Evolutionary conservation across 768 basidiomycete species (phyloP).

Genomic region (Clitopilus passeckerianus): DNA sequence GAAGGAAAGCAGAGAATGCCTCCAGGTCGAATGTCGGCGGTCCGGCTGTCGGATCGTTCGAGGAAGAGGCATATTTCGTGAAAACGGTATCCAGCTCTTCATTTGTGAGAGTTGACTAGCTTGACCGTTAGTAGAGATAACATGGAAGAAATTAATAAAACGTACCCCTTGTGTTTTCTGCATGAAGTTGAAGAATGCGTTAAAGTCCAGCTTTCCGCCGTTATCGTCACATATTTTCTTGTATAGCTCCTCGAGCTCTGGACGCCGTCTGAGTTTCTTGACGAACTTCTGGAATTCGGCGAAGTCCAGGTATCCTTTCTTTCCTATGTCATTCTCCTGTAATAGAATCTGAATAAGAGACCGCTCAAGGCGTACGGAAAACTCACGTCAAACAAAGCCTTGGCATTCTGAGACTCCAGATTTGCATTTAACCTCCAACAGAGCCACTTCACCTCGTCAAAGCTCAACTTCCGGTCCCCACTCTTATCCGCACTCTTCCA

Average conservation of each 20-base stretch:
- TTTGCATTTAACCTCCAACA: constrained; percentile 70
- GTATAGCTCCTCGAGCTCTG: constrained; percentile 73
- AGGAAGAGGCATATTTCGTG: constrained; percentile 3
- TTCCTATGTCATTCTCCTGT: constrained; percentile 60
- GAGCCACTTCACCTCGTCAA: constrained; percentile 67
- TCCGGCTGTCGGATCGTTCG: constrained; percentile 1
- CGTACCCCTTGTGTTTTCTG: constrained; percentile 34
- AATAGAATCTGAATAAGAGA: background rate
- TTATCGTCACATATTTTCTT: constrained; percentile 23
- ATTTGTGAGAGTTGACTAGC: background rate
- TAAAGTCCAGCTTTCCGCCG: constrained; percentile 33
- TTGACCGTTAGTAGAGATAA: background rate
- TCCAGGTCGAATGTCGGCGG: constrained; percentile 41
- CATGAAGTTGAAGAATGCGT: constrained; percentile 42
- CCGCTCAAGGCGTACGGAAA: background rate
- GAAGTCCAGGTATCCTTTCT: constrained; percentile 66
- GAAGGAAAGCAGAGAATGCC: constrained; percentile 73
- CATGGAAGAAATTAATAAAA: background rate
- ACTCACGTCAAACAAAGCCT: constrained; percentile 53
- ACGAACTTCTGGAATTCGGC: constrained; percentile 78
- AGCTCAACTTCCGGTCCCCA: constrained; percentile 57
- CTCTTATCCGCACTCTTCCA: constrained; percentile 72
- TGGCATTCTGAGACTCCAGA: constrained; percentile 46
- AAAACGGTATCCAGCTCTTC: background rate
- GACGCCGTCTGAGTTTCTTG: constrained; percentile 75